A percentile compares a stretch with the other conserved stretches of the same genome.
phyloP scores from a whole-genome alignment of 148 eudicot species.

The Rheum nobile region DNA sequence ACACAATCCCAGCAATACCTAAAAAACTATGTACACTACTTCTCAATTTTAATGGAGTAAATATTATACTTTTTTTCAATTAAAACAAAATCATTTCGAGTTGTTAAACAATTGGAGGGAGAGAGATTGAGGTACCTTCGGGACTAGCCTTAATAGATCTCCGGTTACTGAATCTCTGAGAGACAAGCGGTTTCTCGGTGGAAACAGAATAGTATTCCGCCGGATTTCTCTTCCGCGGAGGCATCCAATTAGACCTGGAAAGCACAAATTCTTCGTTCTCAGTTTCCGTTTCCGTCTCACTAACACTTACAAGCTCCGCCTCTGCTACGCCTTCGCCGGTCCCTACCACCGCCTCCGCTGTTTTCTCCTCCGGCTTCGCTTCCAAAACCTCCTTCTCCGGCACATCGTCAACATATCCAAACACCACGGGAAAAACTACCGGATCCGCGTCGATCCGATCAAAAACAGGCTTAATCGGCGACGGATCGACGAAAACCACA shows the following conservation, averaged over 20 bases:
- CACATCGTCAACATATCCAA: neutral
- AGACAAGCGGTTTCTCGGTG: conserved; percentile 47
- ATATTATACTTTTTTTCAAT: too few species aligned
- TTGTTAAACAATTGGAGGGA: neutral
- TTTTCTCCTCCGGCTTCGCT: neutral
- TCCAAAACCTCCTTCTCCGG: neutral
- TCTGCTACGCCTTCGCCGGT: conserved; percentile 19
- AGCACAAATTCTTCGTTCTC: conserved; percentile 23
- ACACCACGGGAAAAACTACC: neutral
- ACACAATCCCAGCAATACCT: too few species aligned
- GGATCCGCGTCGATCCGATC: neutral
- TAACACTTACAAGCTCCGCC: neutral
- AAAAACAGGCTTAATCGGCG: neutral
- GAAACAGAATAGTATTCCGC: conserved; percentile 18
- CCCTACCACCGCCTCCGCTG: conserved; percentile 30
- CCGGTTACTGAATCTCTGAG: conserved; percentile 54
- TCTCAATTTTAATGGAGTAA: too few species aligned
- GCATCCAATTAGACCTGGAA: conserved; percentile 19
- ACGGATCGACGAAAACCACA: conserved; percentile 9
- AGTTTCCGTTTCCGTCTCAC: neutral
- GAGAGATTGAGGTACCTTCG: conserved; percentile 40
- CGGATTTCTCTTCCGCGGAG: conserved; percentile 3
- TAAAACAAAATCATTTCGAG: neutral
- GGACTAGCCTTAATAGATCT: conserved; percentile 37
- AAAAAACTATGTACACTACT: too few species aligned